A percentile compares a stretch with the other conserved stretches of the same genome.
Conservation (phyloP, 148 eudicot genomes). For the Dysphania ambrosioides region DNA sequence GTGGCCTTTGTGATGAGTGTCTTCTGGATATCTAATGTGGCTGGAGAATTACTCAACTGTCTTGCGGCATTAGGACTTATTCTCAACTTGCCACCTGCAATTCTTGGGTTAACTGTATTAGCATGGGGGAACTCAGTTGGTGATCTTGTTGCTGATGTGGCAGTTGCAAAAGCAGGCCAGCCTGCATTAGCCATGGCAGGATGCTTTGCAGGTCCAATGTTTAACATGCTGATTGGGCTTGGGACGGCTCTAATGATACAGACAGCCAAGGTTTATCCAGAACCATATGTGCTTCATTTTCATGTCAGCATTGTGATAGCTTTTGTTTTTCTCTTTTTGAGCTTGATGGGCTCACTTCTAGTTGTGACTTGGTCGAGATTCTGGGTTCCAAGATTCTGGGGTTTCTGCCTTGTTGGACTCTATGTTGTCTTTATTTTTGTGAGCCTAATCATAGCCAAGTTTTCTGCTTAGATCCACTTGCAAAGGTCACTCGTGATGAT, state of each 20-base stretch:
- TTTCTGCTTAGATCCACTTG: constrained; percentile 31
- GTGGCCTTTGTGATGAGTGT: constrained; percentile 86
- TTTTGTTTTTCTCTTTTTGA: constrained; percentile 77
- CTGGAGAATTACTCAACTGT: constrained; percentile 87
- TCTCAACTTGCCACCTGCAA: constrained; percentile 62
- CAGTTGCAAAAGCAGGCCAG: constrained; percentile 93
- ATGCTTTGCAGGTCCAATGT: constrained; percentile 98
- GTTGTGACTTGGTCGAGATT: constrained; percentile 80
- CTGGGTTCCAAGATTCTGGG: constrained; percentile 94
- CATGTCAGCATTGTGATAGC: constrained; percentile 83
- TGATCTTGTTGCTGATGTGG: constrained; percentile 97
- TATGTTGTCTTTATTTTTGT: constrained; percentile 57
- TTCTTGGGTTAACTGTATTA: constrained; percentile 85
- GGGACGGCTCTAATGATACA: constrained; percentile 82
- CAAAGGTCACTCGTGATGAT: background rate
- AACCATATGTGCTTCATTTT: constrained; percentile 73
- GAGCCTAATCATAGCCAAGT: constrained; percentile 66
- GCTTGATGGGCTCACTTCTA: constrained; percentile 90
- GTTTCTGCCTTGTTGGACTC: constrained; percentile 89
- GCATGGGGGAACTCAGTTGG: constrained; percentile 99
- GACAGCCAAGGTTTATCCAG: constrained; percentile 66
- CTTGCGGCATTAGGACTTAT: constrained; percentile 71
- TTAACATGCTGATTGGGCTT: constrained; percentile 90
- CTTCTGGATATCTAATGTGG: constrained; percentile 88
- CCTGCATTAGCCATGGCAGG: constrained; percentile 99